Conservation (phyloP, 2,329 filamentous ascomycete genomes). For the Stemphylium lycopersici region DNA sequence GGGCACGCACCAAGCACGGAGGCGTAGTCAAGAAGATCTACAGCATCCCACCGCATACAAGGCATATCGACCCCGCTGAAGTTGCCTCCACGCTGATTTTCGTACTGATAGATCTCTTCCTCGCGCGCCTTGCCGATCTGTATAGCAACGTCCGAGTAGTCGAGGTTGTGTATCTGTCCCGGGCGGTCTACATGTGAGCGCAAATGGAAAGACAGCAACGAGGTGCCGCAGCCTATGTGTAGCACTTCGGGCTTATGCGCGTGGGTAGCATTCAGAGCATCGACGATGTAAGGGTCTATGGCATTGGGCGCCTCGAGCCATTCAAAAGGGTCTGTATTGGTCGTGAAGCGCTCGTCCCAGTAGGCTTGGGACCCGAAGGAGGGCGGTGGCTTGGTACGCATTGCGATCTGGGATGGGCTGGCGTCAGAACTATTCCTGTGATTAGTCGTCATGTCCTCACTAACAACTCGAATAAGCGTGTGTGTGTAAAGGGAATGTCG, state of each 20-base stretch:
- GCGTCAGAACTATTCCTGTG: neutral
- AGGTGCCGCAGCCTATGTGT: constrained; percentile 51
- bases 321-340: constrained; percentile 45
- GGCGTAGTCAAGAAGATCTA: constrained; percentile 43
- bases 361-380: constrained; percentile 45
- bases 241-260: constrained; percentile 35
- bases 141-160: constrained; percentile 47
- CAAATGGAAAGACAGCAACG: constrained; percentile 46
- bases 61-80: neutral
- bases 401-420: neutral
- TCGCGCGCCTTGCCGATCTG: constrained; percentile 41
- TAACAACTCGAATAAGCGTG: neutral
- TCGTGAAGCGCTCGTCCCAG: constrained; percentile 47
- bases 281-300: constrained; percentile 37
- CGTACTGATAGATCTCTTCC: constrained; percentile 24
- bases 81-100: constrained; percentile 1
- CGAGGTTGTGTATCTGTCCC: constrained; percentile 46
- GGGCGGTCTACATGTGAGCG: constrained; percentile 39
- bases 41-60: constrained; percentile 42
- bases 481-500: too few species aligned
- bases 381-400: constrained; percentile 25
- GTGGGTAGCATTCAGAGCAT: constrained; percentile 22
- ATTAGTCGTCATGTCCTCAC: constrained; percentile 4
- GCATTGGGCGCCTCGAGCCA: constrained; percentile 44
- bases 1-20: constrained; percentile 36